phyloP scores from a whole-genome alignment of 2,329 filamentous ascomycete species.

The Teratosphaeria epicoccoides region DNA sequence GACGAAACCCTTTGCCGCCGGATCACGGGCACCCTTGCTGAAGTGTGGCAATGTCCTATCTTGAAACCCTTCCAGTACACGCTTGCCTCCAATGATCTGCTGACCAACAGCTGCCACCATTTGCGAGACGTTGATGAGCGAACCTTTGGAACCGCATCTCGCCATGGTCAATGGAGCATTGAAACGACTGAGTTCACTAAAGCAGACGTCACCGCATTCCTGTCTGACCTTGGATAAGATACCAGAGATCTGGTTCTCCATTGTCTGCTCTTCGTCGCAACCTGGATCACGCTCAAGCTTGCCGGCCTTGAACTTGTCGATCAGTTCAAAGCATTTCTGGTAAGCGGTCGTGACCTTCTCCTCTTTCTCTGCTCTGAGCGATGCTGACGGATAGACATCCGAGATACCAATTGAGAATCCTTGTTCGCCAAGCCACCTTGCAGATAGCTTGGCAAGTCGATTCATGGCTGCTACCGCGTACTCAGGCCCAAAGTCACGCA shows the following conservation, averaged over 20 bases:
- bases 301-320: constrained; percentile 66
- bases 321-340: constrained; percentile 68
- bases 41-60: constrained; percentile 92
- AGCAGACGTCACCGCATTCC: constrained; percentile 82
- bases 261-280: constrained; percentile 80
- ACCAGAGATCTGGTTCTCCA: constrained; percentile 84
- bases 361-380: constrained; percentile 62
- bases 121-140: constrained; percentile 94
- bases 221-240: constrained; percentile 87
- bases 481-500: constrained; percentile 87
- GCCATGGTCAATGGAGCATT: constrained; percentile 96
- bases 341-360: constrained; percentile 69
- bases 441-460: constrained; percentile 78
- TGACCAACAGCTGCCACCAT: constrained; percentile 97
- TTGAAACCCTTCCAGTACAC: constrained; percentile 92
- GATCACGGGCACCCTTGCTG: constrained; percentile 80
- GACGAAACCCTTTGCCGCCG: constrained; percentile 94
- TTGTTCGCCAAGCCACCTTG: constrained; percentile 75
- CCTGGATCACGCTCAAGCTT: constrained; percentile 78
- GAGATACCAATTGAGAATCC: constrained; percentile 95
- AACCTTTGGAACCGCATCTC: constrained; percentile 92
- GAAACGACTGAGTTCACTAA: constrained; percentile 76
- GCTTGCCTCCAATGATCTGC: constrained; percentile 89
- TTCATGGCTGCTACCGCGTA: constrained; percentile 90
- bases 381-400: constrained; percentile 76